These are phyloP conservation scores for Fraxinus nigra DNA, from an alignment of 305 asterid genomes.

Conservation along the genomic window DNA sequence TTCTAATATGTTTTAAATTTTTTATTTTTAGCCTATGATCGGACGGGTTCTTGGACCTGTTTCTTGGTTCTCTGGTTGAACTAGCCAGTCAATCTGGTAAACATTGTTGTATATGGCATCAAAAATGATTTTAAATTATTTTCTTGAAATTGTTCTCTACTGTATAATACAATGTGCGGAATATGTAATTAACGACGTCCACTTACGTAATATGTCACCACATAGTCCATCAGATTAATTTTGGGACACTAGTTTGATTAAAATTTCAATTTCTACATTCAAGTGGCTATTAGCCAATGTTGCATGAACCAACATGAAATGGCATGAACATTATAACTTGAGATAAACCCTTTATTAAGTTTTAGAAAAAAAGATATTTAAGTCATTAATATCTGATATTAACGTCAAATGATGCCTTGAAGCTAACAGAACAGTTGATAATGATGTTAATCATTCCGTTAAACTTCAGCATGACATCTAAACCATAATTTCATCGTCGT, in stretches of 20 bases:
- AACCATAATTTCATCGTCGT: slow-evolving; percentile 34
- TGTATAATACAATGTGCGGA: neutral
- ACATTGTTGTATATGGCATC: neutral
- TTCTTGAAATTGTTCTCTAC: neutral
- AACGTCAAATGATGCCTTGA: neutral
- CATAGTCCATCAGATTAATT: neutral
- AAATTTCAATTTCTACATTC: neutral
- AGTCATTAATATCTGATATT: neutral
- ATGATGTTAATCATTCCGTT: neutral
- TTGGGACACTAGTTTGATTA: neutral
- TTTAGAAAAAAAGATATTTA: neutral
- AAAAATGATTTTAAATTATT: too few relatives aligned
- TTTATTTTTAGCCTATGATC: neutral
- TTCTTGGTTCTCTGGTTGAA: neutral
- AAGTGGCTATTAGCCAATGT: neutral
- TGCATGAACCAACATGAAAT: neutral
- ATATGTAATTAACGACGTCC: neutral
- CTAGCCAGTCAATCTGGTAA: neutral
- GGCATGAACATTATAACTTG: neutral
- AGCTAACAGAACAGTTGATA: neutral
- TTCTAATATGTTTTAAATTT: neutral
- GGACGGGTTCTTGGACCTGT: neutral
- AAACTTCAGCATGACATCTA: slow-evolving; percentile 21
- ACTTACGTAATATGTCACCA: neutral
- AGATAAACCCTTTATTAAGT: neutral